Evolutionary conservation across 2,329 filamentous ascomycete genomes (phyloP).

Genomic region (Trichoderma brevicompactum): DNA sequence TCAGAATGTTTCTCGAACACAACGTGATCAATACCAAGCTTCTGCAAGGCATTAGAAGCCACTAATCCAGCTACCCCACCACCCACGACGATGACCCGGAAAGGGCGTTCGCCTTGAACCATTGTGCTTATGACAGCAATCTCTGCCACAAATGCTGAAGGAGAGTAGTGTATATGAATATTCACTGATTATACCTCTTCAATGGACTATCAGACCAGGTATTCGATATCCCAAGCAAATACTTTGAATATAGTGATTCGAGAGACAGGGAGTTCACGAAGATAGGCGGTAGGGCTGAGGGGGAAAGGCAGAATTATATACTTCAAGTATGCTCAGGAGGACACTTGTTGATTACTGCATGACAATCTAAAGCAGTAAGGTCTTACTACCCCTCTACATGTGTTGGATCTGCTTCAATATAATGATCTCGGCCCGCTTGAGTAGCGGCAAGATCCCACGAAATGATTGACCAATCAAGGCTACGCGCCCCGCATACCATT

Average conservation of each 20-base stretch:
- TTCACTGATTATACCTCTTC: too few relatives aligned
- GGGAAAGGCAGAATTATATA: neutral
- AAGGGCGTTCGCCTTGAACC: neutral
- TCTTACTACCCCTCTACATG: neutral
- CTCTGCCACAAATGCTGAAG: too few relatives aligned
- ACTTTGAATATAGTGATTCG: too few relatives aligned
- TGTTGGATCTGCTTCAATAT: neutral
- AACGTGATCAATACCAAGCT: constrained; percentile 38
- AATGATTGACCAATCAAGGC: too few relatives aligned
- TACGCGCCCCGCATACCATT: neutral
- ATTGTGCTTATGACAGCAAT: neutral
- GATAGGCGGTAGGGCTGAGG: too few relatives aligned
- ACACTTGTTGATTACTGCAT: neutral
- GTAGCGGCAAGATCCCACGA: neutral
- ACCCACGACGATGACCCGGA: constrained; percentile 37
- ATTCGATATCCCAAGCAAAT: too few relatives aligned
- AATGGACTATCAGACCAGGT: too few relatives aligned
- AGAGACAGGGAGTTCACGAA: too few relatives aligned
- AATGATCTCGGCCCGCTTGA: neutral
- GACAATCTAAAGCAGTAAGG: neutral
- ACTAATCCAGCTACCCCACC: constrained; percentile 43
- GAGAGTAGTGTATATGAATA: too few relatives aligned
- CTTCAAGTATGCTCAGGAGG: neutral
- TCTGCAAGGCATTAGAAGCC: constrained; percentile 37
- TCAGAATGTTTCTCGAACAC: constrained; percentile 35